Evolutionary conservation across 2,329 filamentous ascomycete genomes (phyloP).

Genomic region (Paecilomyces sp.): DNA sequence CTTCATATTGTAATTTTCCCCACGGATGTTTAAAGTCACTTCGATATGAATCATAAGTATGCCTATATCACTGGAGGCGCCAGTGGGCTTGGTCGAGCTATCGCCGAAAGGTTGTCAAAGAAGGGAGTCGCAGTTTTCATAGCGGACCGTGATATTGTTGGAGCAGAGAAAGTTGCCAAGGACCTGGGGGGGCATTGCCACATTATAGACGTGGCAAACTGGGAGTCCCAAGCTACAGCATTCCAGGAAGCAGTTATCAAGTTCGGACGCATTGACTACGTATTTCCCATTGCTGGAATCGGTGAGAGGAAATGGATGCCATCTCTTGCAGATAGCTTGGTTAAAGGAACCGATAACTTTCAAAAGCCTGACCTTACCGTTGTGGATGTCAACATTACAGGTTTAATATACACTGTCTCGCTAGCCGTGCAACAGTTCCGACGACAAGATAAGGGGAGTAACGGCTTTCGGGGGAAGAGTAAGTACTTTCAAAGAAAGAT

Average conservation of each 20-base stretch:
- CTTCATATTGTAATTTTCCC: no score
- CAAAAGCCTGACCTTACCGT: constrained; percentile 31
- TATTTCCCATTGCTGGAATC: constrained; percentile 36
- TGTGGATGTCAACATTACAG: constrained; percentile 35
- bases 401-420: constrained; percentile 35
- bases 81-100: constrained; percentile 11
- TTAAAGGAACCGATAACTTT: constrained; percentile 18
- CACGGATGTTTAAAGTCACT: no score
- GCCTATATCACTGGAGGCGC: constrained; percentile 17
- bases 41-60: no score
- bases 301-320: constrained; percentile 30
- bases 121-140: constrained; percentile 13
- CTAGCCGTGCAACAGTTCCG: constrained; percentile 40
- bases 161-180: background rate
- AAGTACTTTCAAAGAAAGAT: constrained; percentile 5
- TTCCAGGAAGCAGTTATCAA: constrained; percentile 27
- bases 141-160: constrained; percentile 5
- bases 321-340: no score
- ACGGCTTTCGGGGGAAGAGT: constrained; percentile 33
- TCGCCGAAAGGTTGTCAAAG: constrained; percentile 11
- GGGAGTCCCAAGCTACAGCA: constrained; percentile 14
- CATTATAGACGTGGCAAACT: no score
- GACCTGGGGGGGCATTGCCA: no score
- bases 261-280: constrained; percentile 31
- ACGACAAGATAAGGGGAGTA: constrained; percentile 25